phyloP scores from a whole-genome alignment of 352 stramenopile genomes.

The Aphanomyces invadans region DNA sequence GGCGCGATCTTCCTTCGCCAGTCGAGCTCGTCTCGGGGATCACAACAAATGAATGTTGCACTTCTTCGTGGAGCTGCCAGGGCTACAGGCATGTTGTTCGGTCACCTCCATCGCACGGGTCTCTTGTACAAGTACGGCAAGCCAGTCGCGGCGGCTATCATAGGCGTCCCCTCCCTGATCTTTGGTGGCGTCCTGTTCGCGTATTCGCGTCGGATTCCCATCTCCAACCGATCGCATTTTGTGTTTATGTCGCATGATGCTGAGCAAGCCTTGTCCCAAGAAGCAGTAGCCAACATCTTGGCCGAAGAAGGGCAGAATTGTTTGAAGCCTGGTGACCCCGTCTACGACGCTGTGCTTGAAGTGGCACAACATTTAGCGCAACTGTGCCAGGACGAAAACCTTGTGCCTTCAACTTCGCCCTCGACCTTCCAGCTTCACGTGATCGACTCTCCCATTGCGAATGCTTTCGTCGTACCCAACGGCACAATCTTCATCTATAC shows the following conservation, averaged over 20 bases:
- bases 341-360: background rate
- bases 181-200: background rate
- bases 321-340: background rate
- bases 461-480: background rate
- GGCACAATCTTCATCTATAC: background rate
- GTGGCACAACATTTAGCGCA: background rate
- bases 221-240: background rate
- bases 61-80: background rate
- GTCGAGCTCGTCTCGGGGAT: background rate
- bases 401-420: background rate
- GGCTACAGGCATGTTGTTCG: background rate
- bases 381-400: background rate
- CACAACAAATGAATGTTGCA: background rate
- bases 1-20: background rate
- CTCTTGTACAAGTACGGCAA: background rate
- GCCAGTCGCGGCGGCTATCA: background rate
- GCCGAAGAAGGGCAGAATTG: background rate
- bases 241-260: background rate
- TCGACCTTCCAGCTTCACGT: background rate
- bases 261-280: background rate
- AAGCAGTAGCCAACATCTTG: background rate
- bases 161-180: background rate
- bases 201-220: background rate
- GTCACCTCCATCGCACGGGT: background rate
- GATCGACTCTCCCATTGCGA: background rate